These are phyloP conservation scores for Sambucus nigra DNA, from an alignment of 129 eudicot genomes.

Conservation along the genomic window DNA sequence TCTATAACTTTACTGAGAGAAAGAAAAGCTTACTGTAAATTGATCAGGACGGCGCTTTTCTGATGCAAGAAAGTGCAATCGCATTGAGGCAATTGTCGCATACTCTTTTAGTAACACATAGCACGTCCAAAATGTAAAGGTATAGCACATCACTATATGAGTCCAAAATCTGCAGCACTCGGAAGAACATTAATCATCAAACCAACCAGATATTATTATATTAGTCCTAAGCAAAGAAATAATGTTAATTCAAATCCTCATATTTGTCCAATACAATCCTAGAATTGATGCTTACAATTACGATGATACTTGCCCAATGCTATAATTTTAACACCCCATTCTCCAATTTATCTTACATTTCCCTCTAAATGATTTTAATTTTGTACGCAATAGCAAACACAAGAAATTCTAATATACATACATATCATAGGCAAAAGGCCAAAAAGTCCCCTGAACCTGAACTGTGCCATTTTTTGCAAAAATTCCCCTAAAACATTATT, in stretches of 20 bases:
- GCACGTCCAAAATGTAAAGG: slow-evolving; percentile 90
- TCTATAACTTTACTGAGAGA: not conserved
- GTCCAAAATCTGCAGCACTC: slow-evolving; percentile 63
- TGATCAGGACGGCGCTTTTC: slow-evolving; percentile 97
- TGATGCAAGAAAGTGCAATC: slow-evolving; percentile 84
- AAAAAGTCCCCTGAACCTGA: too few relatives aligned
- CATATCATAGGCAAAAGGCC: too few relatives aligned
- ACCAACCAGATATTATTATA: too few relatives aligned
- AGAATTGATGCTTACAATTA: not conserved
- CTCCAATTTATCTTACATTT: not conserved
- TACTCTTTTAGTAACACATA: slow-evolving; percentile 60
- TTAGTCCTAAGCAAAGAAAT: not conserved
- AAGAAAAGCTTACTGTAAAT: slow-evolving; percentile 58
- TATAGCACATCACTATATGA: slow-evolving; percentile 81
- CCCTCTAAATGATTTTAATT: too few relatives aligned
- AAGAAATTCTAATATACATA: too few relatives aligned
- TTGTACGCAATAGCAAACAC: too few relatives aligned
- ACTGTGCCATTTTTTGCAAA: too few relatives aligned
- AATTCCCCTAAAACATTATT: too few relatives aligned
- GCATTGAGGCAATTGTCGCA: slow-evolving; percentile 55
- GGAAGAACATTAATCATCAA: too few relatives aligned
- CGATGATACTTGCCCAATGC: not conserved
- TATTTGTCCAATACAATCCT: not conserved
- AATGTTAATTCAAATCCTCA: too few relatives aligned
- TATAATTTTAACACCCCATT: too few relatives aligned